A percentile compares a stretch with the other conserved stretches of the same genome.
These are phyloP conservation scores for Zygoascus hellenicus DNA, from an alignment of 1,139 yeast genomes.

Conservation along the genomic window DNA sequence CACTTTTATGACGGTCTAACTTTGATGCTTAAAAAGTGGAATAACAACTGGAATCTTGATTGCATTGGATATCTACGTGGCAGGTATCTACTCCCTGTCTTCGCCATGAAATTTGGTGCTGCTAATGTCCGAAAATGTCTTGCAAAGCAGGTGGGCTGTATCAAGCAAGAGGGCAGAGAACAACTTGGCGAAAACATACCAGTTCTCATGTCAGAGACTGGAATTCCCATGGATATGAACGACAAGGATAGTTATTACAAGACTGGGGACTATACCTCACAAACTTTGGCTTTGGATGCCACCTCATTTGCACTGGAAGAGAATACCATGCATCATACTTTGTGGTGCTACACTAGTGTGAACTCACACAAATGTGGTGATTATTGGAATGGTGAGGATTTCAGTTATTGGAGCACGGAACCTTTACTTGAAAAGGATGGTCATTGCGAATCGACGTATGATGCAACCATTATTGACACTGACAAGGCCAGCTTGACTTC, in stretches of 20 bases:
- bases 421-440: slow-evolving; percentile 6
- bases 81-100: slow-evolving; percentile 59
- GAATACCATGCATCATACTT: slow-evolving; percentile 60
- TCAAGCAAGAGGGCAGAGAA: slow-evolving; percentile 53
- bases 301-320: slow-evolving; percentile 69
- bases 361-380: slow-evolving; percentile 79
- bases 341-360: slow-evolving; percentile 71
- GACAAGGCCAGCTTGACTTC: slow-evolving; percentile 4
- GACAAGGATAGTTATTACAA: slow-evolving; percentile 52
- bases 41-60: slow-evolving; percentile 59
- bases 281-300: slow-evolving; percentile 75
- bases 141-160: slow-evolving; percentile 55
- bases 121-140: slow-evolving; percentile 65
- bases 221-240: slow-evolving; percentile 92
- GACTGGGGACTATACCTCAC: slow-evolving; percentile 58
- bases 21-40: slow-evolving; percentile 76
- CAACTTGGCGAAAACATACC: slow-evolving; percentile 58
- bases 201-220: slow-evolving; percentile 77
- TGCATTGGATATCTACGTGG: slow-evolving; percentile 77
- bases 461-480: background rate
- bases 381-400: slow-evolving; percentile 83
- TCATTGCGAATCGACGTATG: slow-evolving; percentile 1
- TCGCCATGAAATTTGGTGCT: slow-evolving; percentile 76
- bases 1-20: slow-evolving; percentile 91
- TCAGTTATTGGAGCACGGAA: slow-evolving; percentile 62